Base-by-base conservation (phyloP, 805 yeast species). In the Saturnispora halmiae region DNA sequence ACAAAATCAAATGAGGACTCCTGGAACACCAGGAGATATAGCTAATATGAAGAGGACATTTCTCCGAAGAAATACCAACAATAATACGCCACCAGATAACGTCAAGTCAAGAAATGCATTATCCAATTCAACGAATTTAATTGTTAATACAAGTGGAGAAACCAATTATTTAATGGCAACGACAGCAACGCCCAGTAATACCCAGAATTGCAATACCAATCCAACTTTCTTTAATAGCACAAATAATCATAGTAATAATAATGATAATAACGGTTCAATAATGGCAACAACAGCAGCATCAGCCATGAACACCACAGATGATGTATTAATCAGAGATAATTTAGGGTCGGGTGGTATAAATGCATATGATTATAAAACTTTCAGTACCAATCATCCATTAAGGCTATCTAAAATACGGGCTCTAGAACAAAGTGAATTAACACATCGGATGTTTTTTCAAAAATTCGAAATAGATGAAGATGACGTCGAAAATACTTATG, bases 351-450 rank as follows among this genome's bases (percentile, higher is more conserved):
- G 52, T 3, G 60, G 55, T 28, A 47, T 54, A 44, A 51, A 52
- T 34, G 60, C 59, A 32, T 62, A 58, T 40, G 65, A 61, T 32
- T 63, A 61, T 38, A 54, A 56, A 41, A 58, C 61, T 6, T 63
- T 63, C 45, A 53, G 59, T 41, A 51, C 63, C 1, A 51, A 41
- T 2, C 61, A 59, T 36, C 64, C 64, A 16, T 38, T 63, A 30
- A 40, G 66, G 38, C 28, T 54, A 11, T 56, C 63, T 16, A 63
- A 61, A 44, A 50, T 63, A 3, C 50, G 56, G 34, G 66, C 65
- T 4, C 53, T 62, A 43, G 66, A 63, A 42, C 64, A 61, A 38
- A 58, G 63, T 5, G 67, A 63, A 38, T 44, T 55, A 43, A 59
- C 66, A 4, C 43, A 62, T 7, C 54, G 50, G 33, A 38, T 54